Base-by-base conservation (phyloP, 1,284 basidiomycete genomes). In the Xerocomus nothofagi region DNA sequence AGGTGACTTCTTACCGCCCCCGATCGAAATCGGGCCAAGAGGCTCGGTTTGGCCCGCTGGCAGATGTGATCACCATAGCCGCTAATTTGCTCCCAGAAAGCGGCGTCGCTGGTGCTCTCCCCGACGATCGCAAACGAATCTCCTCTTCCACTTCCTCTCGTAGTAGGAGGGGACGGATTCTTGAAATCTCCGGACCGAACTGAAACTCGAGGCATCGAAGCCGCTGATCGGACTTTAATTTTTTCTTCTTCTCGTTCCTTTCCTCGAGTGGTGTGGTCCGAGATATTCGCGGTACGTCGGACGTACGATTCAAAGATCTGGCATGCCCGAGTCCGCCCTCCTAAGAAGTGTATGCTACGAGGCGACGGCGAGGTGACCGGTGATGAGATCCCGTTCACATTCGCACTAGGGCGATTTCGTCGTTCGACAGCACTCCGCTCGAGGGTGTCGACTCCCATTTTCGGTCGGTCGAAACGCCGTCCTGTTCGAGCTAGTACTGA, bases 141-240 rank as follows among this genome's bases (percentile, higher is more conserved):
- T 26, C 20, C 36, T 15, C 47, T 49, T 39, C 20, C 31, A 23
- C 32, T 44, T 51, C 43, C 31, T 32, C 10, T 30, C 43, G 37
- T 36, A n/a, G 36, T 20, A 11, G 21, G 18, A 39, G 36, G 32
- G 39, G 29, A 17, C 17, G 31, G 48, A 48, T 62, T 59, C 57
- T 61, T 57, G 45, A 40, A 41, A 59, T 55, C 38, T 50, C 57
- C 60, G 55, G 44, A 39, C 36, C 15, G 7, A 12, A 37, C 29
- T 55, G 60, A 57, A 62, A 60, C 60, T 60, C 30, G 43, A 45
- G 45, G 44, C 11, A 38, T 56, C 58, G 57, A 61, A 58, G 60
- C n/a, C 24, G 56, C 33, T 63, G 57, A 63, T 59, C 57, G 57
- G 60, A 47, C 40, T 30, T 48, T 46, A 43, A 27, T 39, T 51